Percentiles rank a stretch among this genome's conserved stretches.
Evolutionary conservation across 108 stramenopile genomes (phyloP).

Genomic region (Skeletonema menzelii): DNA sequence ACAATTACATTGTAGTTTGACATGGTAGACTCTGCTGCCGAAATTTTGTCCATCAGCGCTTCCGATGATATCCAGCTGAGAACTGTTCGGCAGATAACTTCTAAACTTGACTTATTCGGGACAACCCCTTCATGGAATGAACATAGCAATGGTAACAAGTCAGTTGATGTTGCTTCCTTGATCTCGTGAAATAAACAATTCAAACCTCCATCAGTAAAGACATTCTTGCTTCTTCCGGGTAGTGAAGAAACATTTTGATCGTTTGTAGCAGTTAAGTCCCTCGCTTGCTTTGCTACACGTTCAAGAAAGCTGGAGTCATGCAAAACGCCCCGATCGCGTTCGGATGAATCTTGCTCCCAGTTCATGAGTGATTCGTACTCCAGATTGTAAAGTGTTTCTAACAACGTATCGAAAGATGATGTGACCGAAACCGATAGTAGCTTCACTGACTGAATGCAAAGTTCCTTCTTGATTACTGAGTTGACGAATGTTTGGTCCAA

Average conservation of each 20-base stretch:
- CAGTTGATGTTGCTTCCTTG: conserved; percentile 36
- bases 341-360: conserved; percentile 1
- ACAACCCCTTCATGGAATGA: conserved; percentile 28
- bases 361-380: conserved; percentile 22
- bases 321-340: conserved; percentile 9
- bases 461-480: conserved; percentile 16
- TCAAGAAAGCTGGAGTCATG: conserved; percentile 37
- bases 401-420: conserved; percentile 2
- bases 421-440: conserved; percentile 5
- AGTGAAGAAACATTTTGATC: neutral
- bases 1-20: conserved; percentile 8
- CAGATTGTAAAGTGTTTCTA: conserved; percentile 12
- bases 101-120: conserved; percentile 36
- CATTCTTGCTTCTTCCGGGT: neutral
- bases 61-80: conserved; percentile 57
- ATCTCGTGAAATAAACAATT: conserved; percentile 41
- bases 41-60: conserved; percentile 19
- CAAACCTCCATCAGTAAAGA: conserved; percentile 41
- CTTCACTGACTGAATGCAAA: conserved; percentile 20
- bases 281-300: conserved; percentile 27
- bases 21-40: neutral
- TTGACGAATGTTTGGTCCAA: neutral
- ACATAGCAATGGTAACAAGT: conserved; percentile 39
- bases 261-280: neutral
- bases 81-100: conserved; percentile 44